Evolutionary conservation across 1,284 basidiomycete genomes (phyloP).

Genomic region (Moesziomyces sp.): DNA sequence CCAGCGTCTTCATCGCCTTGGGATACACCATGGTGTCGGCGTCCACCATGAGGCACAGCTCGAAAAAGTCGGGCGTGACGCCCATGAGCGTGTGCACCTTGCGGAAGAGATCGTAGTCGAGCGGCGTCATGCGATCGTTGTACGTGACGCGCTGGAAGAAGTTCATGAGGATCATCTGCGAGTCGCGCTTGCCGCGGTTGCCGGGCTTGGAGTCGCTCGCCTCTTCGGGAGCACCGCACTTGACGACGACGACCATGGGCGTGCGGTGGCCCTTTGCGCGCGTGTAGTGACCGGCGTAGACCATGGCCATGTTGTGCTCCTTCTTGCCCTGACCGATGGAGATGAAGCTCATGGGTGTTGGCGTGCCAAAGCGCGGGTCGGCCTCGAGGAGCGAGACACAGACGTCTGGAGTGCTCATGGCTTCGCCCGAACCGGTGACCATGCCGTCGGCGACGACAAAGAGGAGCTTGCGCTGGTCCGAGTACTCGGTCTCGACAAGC

Average conservation of each 20-base stretch:
- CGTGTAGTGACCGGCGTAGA: conserved; percentile 97
- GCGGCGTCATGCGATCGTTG: conserved; percentile 96
- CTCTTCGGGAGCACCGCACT: conserved; percentile 85
- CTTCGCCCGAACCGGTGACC: conserved; percentile 97
- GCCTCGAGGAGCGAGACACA: conserved; percentile 92
- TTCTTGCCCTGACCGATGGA: conserved; percentile 91
- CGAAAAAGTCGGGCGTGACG: conserved; percentile 98
- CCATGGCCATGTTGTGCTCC: conserved; percentile 92
- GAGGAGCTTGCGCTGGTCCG: conserved; percentile 88
- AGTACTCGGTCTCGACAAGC: conserved; percentile 88
- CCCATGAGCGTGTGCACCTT: conserved; percentile 97
- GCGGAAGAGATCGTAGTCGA: conserved; percentile 97
- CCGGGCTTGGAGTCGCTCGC: conserved; percentile 89
- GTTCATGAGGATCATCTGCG: conserved; percentile 98
- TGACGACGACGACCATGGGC: conserved; percentile 94
- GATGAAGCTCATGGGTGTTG: conserved; percentile 91
- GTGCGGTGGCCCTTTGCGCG: conserved; percentile 80
- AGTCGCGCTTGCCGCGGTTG: conserved; percentile 98
- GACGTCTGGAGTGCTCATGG: conserved; percentile 92
- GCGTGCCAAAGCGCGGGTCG: conserved; percentile 94
- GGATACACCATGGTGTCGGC: conserved; percentile 77
- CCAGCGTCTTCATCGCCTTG: conserved; percentile 54
- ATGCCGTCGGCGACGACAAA: conserved; percentile 98
- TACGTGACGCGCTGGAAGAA: conserved; percentile 99
- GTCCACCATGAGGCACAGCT: conserved; percentile 98